Conservation (phyloP, 2,329 filamentous ascomycete species). For the Aspergillus costaricaensis region DNA sequence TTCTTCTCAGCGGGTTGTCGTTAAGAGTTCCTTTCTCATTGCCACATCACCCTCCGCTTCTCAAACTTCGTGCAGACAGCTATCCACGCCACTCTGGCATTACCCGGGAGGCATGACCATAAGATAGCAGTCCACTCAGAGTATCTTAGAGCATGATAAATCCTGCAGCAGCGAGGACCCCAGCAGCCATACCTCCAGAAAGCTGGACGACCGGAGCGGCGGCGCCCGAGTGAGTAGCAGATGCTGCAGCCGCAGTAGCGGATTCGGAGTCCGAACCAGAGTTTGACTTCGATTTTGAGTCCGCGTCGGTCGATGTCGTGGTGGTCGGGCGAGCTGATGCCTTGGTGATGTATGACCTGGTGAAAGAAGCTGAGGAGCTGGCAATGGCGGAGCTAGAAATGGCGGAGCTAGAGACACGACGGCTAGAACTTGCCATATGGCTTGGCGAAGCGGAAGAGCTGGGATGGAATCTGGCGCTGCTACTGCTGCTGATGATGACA, state of each 20-base stretch:
- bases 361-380: slow-evolving; percentile 7
- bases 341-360: slow-evolving; percentile 26
- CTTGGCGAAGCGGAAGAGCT: slow-evolving; percentile 1
- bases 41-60: neutral
- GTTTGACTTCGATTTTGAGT: neutral
- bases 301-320: slow-evolving; percentile 2
- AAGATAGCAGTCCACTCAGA: neutral
- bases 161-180: slow-evolving; percentile 35
- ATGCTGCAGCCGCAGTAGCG: slow-evolving; percentile 10
- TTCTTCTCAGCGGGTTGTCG: neutral
- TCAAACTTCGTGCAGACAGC: neutral
- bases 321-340: slow-evolving; percentile 14
- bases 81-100: neutral
- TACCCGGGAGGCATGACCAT: neutral
- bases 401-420: slow-evolving; percentile 9
- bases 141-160: slow-evolving; percentile 34
- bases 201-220: slow-evolving; percentile 25
- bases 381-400: slow-evolving; percentile 8
- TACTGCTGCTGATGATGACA: slow-evolving; percentile 2
- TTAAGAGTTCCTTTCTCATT: neutral
- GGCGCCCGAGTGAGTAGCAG: slow-evolving; percentile 22
- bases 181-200: slow-evolving; percentile 32
- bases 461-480: slow-evolving; percentile 19
- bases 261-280: slow-evolving; percentile 5
- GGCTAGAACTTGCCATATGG: slow-evolving; percentile 11